Base-by-base conservation (phyloP, 495 filamentous ascomycete genomes). In the Trichoderma virens region DNA sequence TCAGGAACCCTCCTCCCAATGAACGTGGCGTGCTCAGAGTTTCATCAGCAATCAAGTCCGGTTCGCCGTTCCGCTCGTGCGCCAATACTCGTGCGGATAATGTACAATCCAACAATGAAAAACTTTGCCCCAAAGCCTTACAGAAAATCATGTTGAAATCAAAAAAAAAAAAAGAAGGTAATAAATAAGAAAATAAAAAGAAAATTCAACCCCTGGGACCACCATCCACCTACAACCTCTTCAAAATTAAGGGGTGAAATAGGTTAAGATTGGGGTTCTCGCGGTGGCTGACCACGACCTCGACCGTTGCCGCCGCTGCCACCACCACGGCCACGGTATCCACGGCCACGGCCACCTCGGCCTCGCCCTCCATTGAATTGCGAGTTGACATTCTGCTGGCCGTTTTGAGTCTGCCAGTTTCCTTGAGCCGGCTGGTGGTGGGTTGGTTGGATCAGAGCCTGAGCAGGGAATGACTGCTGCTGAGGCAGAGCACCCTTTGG, bases 331-430 rank as follows among this genome's bases (percentile, higher is more conserved):
- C 63, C 63, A 14, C 54, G 63, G 60, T 73, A 73, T 14, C 69
- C 69, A 7, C 71, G 69, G 41, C 77, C 74, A 43, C 72, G 72
- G 23, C 51, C 51, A 9, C 74, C 74, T 64, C 74, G 72, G 47
- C 70, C 68, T 20, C 66, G 64, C n/a, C 66, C 63, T 18, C 66
- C 72, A 23, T 75, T 75, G 16, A 70, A 70, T 62, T 74, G 72
- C 35, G 72, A 71, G 54, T 70, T 73, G 23, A 70, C 73, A 41
- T 75, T 71, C 39, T 71, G 71, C 25, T 70, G 74, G 54, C 76
- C 72, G 45, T 75, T 54, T 70, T 71, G 64, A 51, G 70, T 67
- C 61, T 76, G 72, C 23, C 79, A 77, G 62, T 70, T 73, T 62
- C 71, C 69, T 65, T 81, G 80, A 59, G 74, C 76, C 61, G 67